Evolutionary conservation across 176 grass and related monocot species (phyloP), one percentile per base, ranked within the genome.

Genomic region (Carex pumila): DNA sequence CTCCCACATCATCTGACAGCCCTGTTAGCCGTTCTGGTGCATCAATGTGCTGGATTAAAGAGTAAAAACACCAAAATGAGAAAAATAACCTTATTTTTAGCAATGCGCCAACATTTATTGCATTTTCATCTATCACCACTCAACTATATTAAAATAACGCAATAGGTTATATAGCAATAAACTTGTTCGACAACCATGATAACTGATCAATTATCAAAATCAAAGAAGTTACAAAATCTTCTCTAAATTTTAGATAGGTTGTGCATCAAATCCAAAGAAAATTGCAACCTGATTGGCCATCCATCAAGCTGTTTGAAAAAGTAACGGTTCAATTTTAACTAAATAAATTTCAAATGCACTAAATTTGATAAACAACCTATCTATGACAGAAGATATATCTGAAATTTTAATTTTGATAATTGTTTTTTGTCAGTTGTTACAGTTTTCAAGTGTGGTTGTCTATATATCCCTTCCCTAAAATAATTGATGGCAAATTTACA

Each of bases 1-100:
- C 96, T 84, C 96, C 96, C 52, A 99, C 96, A 83, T 99, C 96
- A 86, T 99, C 96, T n/a, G 96, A 94, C 17, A 99, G 91, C 21
- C 93, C 96, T 37, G 91, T 87, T 80, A 99, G 88, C 64, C 30
- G 88, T 79, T 99, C 93, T 74, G 91, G 88, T 47, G 91, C 91
- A 80, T 99, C 96, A 82, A 95, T 67, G 60, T 93, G 96, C 89
- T 95, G 96, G 86, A 95, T 90, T 52, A 78, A 49, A 77, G 84
- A 77, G 15, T 80, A 18, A 55, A 65, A 60, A 71, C 8, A 66
- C 75, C 15, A 61, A 86, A 82, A 70, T 60, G 15, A 77, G 18
- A 1, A 43, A 14, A 18, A 55, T 61, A 79, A 22, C 45, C 22
- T 65, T 65, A 37, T 39, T 19, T 81, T 6, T 12, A 66, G 70